Evolutionary conservation across 495 filamentous ascomycete species (phyloP).

Genomic region (Penicillium tannophilum): DNA sequence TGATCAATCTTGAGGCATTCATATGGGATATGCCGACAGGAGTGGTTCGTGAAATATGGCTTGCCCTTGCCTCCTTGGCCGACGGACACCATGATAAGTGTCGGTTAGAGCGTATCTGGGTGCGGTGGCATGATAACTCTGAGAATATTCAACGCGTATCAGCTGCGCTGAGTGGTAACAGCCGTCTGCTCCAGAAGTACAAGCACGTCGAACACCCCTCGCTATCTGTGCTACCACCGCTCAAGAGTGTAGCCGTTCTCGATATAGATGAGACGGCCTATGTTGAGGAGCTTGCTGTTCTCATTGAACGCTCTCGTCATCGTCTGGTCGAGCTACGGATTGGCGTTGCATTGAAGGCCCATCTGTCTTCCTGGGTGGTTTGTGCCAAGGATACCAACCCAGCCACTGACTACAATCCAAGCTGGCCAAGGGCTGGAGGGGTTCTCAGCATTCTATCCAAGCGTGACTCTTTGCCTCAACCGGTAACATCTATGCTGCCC

Average conservation of each 20-base stretch:
- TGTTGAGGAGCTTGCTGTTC: conserved; percentile 82
- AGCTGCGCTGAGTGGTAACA: conserved; percentile 1
- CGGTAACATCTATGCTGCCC: neutral
- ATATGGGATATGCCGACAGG: conserved; percentile 98
- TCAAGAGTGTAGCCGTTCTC: conserved; percentile 80
- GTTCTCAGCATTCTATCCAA: conserved; percentile 73
- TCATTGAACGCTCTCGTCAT: conserved; percentile 73
- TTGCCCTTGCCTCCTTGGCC: conserved; percentile 75
- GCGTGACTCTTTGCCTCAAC: conserved; percentile 11
- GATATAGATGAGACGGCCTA: conserved; percentile 89
- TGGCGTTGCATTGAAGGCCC: conserved; percentile 68
- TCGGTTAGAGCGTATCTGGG: conserved; percentile 78
- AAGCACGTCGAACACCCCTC: conserved; percentile 77
- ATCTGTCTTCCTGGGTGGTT: conserved; percentile 56
- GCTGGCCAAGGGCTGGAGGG: conserved; percentile 61
- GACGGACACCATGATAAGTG: conserved; percentile 61
- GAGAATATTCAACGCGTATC: conserved; percentile 39
- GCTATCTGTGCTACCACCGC: conserved; percentile 78
- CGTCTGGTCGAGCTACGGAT: conserved; percentile 75
- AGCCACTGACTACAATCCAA: conserved; percentile 37
- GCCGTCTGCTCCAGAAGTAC: conserved; percentile 38
- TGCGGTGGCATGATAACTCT: conserved; percentile 88
- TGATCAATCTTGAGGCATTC: conserved; percentile 89
- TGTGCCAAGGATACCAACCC: conserved; percentile 35
- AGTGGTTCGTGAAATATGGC: conserved; percentile 83